Conservation (phyloP, 768 basidiomycete species). For the Fistulinella prunicolor region DNA sequence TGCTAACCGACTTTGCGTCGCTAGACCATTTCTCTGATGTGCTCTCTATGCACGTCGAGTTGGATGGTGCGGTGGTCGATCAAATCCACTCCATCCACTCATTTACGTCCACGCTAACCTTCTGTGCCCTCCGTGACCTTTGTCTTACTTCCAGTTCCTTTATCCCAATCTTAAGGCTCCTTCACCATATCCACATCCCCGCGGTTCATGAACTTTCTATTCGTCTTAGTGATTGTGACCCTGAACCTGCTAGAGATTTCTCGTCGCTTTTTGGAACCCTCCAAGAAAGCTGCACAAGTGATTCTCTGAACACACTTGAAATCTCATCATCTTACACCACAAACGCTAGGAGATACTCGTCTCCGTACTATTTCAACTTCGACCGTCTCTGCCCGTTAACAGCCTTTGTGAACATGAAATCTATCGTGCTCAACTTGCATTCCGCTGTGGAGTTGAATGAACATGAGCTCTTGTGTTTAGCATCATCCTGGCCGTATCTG, state of each 20-base stretch:
- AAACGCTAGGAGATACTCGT: too few relatives aligned
- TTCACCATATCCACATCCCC: not conserved
- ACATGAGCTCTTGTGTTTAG: constrained; percentile 8
- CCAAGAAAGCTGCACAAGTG: not conserved
- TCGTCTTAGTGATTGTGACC: not conserved
- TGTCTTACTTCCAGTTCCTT: not conserved
- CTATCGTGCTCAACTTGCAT: not conserved
- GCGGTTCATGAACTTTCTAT: not conserved
- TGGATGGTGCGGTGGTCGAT: not conserved
- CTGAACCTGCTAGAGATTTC: too few relatives aligned
- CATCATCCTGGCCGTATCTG: constrained; percentile 16
- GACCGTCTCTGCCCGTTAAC: constrained; percentile 1
- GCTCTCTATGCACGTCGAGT: not conserved
- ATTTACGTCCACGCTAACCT: not conserved
- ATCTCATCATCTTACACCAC: too few relatives aligned
- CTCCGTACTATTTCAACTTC: not conserved
- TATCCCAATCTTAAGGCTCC: not conserved
- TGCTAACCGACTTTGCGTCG: too few relatives aligned
- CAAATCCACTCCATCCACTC: not conserved
- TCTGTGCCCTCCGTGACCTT: constrained; percentile 1
- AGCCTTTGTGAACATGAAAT: constrained; percentile 5
- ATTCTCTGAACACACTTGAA: not conserved
- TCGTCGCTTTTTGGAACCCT: too few relatives aligned
- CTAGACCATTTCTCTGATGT: too few relatives aligned
- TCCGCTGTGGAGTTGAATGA: constrained; percentile 5